Evolutionary conservation across 1,284 basidiomycete genomes (phyloP).

Genomic region (Boletellus sp.): DNA sequence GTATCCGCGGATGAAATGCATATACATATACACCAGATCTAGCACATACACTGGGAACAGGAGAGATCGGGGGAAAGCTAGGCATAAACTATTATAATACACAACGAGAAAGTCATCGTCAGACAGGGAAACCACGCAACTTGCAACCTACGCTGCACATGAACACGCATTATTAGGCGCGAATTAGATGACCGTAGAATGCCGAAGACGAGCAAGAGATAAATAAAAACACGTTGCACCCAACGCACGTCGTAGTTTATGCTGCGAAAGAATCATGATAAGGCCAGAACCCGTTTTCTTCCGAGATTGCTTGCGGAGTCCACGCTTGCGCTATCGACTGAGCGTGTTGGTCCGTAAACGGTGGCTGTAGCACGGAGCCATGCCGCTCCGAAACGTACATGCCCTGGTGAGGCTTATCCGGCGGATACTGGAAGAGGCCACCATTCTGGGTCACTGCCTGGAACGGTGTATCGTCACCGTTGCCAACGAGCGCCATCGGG

Average conservation of each 20-base stretch:
- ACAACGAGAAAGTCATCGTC: no score
- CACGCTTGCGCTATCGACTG: conserved; percentile 18
- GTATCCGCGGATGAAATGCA: no score
- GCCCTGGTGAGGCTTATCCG: conserved; percentile 23
- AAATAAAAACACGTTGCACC: neutral
- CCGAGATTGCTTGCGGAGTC: conserved; percentile 20
- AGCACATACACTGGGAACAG: neutral
- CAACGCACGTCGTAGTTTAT: conserved; percentile 9
- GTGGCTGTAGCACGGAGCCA: conserved; percentile 15
- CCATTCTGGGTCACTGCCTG: conserved; percentile 15
- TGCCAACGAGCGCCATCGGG: conserved; percentile 19
- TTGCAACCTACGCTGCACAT: conserved; percentile 1
- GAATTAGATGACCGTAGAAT: neutral
- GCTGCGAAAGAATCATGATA: conserved; percentile 26
- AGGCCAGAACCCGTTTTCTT: conserved; percentile 23
- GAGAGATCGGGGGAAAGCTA: neutral
- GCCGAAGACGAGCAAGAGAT: neutral
- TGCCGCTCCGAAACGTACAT: conserved; percentile 25
- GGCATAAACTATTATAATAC: no score
- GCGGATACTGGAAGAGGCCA: conserved; percentile 19
- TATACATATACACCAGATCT: no score
- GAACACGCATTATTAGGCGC: no score
- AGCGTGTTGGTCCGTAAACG: conserved; percentile 17
- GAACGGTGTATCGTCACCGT: conserved; percentile 17
- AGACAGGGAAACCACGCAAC: neutral